phyloP scores from a whole-genome alignment of 2,329 filamentous ascomycete species.

The Pseudogymnoascus sp. region DNA sequence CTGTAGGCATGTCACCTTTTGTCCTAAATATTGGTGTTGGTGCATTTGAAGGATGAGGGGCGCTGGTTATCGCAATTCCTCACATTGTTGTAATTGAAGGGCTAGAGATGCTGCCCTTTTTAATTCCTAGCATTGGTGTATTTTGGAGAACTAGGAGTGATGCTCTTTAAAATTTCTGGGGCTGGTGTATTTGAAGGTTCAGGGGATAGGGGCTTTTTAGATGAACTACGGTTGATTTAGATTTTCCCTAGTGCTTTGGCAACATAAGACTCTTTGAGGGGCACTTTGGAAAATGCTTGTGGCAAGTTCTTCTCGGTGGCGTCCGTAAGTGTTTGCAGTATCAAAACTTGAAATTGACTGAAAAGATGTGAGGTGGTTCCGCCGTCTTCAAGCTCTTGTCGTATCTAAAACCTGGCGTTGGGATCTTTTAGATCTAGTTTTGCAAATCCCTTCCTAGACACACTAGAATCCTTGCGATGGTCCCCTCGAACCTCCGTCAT shows the following conservation, averaged over 20 bases:
- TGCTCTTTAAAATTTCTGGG: background rate
- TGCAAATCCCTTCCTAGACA: background rate
- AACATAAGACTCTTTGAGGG: background rate
- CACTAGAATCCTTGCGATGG: background rate
- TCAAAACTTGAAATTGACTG: background rate
- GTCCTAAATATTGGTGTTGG: background rate
- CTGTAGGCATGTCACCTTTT: background rate
- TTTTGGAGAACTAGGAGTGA: background rate
- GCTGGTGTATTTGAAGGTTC: background rate
- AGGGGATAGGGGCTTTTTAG: background rate
- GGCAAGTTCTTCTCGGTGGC: background rate
- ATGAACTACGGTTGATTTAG: background rate
- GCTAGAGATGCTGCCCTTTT: background rate
- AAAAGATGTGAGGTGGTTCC: background rate
- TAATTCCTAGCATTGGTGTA: background rate
- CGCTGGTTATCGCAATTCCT: background rate
- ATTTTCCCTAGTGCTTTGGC: background rate
- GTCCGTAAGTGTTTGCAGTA: background rate
- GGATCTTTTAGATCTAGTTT: background rate
- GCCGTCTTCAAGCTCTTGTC: background rate
- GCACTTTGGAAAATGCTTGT: background rate
- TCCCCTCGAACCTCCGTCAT: background rate
- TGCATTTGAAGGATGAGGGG: no score
- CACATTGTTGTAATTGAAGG: background rate
- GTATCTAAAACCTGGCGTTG: background rate